Base-by-base conservation (phyloP, 139 green algal genomes). In the Micromonas commoda region DNA sequence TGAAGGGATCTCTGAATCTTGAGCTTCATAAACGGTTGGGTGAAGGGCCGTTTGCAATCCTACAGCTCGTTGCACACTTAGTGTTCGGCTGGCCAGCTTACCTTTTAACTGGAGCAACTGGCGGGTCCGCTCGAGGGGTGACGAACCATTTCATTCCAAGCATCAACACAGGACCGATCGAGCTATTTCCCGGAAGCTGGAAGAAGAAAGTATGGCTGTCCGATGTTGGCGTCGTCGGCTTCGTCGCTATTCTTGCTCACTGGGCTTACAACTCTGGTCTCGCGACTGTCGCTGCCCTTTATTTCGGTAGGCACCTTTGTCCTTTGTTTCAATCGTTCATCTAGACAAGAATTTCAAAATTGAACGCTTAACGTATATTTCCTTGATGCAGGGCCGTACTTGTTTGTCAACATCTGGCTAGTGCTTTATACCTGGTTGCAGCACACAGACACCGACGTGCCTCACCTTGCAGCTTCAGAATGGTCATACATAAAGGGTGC, bases 341-440 rank as follows among this genome's bases (percentile, higher is more conserved):
- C 45, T 23, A 9, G 9, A 57, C 9, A 16, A 57, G 9, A 23
- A 9, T 57, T 57, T 9, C 16, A 16, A 57, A 23, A 9, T 16
- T 57, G 45, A 57, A 57, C 9, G 16, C 16, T 16, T 9, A 57
- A 57, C 16, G 16, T 57, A 9, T 57, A 57, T 57, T 57, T 57
- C 45, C 45, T 57, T 57, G 9, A 23, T 57, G 9, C 45, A 57
- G 45, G 68, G 13, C 68, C 68, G 20, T 75, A 75, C 52, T 65
- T 78, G 28, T 64, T 84, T 53, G 71, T 69, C 0, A 85, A 85
- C 69, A 31, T 82, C 70, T 85, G 80, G 80, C 80, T 85, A 16
- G 80, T 85, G 39, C 70, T 85, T 1, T 85, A 85, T 68, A 85
- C 80, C 2, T 85, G 80, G 80, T 45, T 85, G 19, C 80, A 85